Conservation (phyloP, 2,329 filamentous ascomycete genomes). For the Geosmithia flava region DNA sequence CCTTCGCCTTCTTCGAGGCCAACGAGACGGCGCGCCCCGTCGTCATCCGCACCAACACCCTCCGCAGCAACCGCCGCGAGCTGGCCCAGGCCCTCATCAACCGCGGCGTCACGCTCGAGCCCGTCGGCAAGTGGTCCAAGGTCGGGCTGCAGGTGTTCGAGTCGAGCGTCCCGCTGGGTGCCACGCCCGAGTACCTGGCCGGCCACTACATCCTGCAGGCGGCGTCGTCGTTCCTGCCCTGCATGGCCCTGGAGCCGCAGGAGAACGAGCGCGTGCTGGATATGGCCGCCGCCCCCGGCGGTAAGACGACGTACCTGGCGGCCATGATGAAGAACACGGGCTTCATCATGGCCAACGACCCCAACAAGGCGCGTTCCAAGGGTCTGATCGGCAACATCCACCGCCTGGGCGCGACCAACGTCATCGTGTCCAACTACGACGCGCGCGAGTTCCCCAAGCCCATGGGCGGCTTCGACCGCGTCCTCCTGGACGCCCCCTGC, state of each 20-base stretch:
- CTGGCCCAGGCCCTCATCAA: conserved; percentile 92
- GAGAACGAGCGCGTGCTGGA: conserved; percentile 86
- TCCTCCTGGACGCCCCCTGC: conserved; percentile 89
- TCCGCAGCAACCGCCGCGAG: conserved; percentile 64
- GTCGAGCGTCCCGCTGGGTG: conserved; percentile 71
- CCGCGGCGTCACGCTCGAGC: conserved; percentile 89
- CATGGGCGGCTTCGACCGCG: conserved; percentile 90
- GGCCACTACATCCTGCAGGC: conserved; percentile 98
- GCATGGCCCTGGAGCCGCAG: conserved; percentile 93
- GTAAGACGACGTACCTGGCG: conserved; percentile 94
- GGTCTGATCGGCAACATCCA: conserved; percentile 98
- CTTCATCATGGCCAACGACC: conserved; percentile 91
- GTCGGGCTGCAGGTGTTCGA: conserved; percentile 96
- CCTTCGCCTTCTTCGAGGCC: conserved; percentile 96
- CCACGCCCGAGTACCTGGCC: conserved; percentile 92
- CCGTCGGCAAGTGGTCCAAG: conserved; percentile 97
- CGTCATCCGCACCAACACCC: conserved; percentile 93
- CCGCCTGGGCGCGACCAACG: conserved; percentile 84
- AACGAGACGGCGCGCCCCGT: conserved; percentile 92
- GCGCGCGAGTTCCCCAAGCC: conserved; percentile 88
- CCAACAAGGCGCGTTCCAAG: conserved; percentile 84
- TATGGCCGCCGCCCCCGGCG: conserved; percentile 89
- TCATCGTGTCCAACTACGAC: conserved; percentile 90
- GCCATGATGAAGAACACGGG: conserved; percentile 95
- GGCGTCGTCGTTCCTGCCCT: conserved; percentile 89